Evolutionary conservation across 225 moss, liverwort and hornwort genomes (phyloP).

Genomic region (Sphagnum contortum): DNA sequence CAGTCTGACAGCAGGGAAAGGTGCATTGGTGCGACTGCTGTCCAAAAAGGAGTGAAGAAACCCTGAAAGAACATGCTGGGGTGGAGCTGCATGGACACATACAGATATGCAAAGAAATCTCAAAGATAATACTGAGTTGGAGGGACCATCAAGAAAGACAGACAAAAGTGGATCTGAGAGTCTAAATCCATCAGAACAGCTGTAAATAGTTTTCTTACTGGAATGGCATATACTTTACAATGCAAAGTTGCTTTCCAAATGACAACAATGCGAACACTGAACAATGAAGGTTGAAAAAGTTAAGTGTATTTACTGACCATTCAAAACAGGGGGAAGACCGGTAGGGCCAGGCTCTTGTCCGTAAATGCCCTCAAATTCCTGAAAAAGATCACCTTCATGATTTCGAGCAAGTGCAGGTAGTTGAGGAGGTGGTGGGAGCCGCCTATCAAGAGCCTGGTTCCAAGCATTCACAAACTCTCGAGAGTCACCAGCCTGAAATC

Average conservation of each 20-base stretch:
- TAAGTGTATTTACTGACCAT: conserved; percentile 36
- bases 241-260: too few relatives aligned
- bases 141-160: too few relatives aligned
- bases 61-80: conserved; percentile 65
- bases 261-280: too few relatives aligned
- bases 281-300: too few relatives aligned
- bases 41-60: conserved; percentile 78
- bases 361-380: conserved; percentile 70
- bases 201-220: too few relatives aligned
- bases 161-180: too few relatives aligned
- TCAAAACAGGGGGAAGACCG: conserved; percentile 33
- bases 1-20: conserved; percentile 65
- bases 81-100: conserved; percentile 53
- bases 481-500: conserved; percentile 37
- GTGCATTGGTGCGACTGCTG: conserved; percentile 68
- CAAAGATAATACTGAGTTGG: too few relatives aligned
- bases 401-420: conserved; percentile 18
- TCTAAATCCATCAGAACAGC: too few relatives aligned
- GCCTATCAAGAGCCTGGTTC: conserved; percentile 51
- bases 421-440: conserved; percentile 30
- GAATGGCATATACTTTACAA: too few relatives aligned
- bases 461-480: conserved; percentile 54
- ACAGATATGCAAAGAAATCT: too few relatives aligned
- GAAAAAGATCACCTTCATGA: conserved; percentile 39
- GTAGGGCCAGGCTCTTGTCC: conserved; percentile 40